Percentiles rank a stretch among this genome's conserved stretches.
phyloP scores from a whole-genome alignment of 1,284 basidiomycete genomes.

The Neolentinus lepideus region DNA sequence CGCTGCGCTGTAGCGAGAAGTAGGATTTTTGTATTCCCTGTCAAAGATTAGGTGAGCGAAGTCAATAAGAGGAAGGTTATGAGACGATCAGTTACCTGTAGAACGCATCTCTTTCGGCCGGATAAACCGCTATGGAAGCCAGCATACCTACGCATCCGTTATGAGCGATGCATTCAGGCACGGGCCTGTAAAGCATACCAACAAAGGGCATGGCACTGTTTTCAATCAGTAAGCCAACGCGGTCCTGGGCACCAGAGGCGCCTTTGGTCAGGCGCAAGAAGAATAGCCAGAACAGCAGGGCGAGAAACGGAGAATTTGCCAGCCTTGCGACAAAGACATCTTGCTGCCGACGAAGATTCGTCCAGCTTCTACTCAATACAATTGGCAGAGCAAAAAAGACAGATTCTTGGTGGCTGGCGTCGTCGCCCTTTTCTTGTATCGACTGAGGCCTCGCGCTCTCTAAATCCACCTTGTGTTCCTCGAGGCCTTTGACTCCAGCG shows the following conservation, averaged over 20 bases:
- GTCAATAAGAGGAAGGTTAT: not conserved
- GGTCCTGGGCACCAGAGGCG: conserved; percentile 11
- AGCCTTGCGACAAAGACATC: conserved; percentile 9
- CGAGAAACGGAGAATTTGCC: conserved; percentile 9
- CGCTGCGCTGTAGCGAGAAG: conserved; percentile 11
- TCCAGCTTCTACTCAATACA: conserved; percentile 8
- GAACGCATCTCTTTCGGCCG: conserved; percentile 11
- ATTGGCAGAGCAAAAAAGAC: conserved; percentile 11
- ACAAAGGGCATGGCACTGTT: conserved; percentile 11
- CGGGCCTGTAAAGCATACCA: conserved; percentile 9
- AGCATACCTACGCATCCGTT: not conserved
- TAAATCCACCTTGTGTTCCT: conserved; percentile 5
- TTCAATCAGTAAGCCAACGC: conserved; percentile 10
- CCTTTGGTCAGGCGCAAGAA: conserved; percentile 11
- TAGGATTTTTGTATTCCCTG: conserved; percentile 9
- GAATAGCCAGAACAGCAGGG: conserved; percentile 11
- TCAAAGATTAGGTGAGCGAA: not conserved
- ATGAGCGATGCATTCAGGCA: conserved; percentile 8
- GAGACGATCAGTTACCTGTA: not conserved
- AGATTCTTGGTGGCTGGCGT: conserved; percentile 7
- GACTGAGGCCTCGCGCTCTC: not conserved
- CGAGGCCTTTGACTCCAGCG: conserved; percentile 2
- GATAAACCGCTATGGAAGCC: conserved; percentile 7
- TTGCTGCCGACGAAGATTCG: conserved; percentile 10
- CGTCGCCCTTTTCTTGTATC: not conserved